Conservation (phyloP, 352 stramenopile genomes). For the Phytophthora boehmeriae region DNA sequence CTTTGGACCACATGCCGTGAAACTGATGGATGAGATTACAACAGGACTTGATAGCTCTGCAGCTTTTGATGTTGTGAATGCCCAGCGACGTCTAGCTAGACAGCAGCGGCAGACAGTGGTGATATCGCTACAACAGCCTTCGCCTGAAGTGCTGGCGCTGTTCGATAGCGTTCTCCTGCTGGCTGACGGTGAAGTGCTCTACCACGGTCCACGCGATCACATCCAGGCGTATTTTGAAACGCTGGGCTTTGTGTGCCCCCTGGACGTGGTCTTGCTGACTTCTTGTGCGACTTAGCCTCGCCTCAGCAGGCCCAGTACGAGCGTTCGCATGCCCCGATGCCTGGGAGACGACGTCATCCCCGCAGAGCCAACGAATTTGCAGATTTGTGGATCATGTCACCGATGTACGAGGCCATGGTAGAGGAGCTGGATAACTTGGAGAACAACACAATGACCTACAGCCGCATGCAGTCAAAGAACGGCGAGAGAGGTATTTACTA, state of each 20-base stretch:
- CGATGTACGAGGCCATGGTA: slow-evolving; percentile 46
- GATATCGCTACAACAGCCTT: slow-evolving; percentile 86
- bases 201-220: slow-evolving; percentile 69
- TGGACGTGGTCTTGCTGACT: slow-evolving; percentile 48
- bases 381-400: slow-evolving; percentile 49
- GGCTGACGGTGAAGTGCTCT: slow-evolving; percentile 88
- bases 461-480: slow-evolving; percentile 22
- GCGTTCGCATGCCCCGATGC: slow-evolving; percentile 21
- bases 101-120: slow-evolving; percentile 58
- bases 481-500: slow-evolving; percentile 34
- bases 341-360: slow-evolving; percentile 35
- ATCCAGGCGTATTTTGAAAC: slow-evolving; percentile 81
- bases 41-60: slow-evolving; percentile 54
- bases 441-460: slow-evolving; percentile 28
- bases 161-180: slow-evolving; percentile 95
- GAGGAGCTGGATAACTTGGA: slow-evolving; percentile 38
- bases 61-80: slow-evolving; percentile 51
- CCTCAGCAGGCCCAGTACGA: slow-evolving; percentile 49
- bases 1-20: slow-evolving; percentile 63
- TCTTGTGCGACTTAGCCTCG: slow-evolving; percentile 53
- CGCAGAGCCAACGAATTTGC: slow-evolving; percentile 45
- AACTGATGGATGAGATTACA: slow-evolving; percentile 60
- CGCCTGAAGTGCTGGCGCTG: slow-evolving; percentile 90
- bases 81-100: slow-evolving; percentile 39
- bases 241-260: slow-evolving; percentile 65